phyloP scores from a whole-genome alignment of 306 rosid species.

The Malus sylvestris region DNA sequence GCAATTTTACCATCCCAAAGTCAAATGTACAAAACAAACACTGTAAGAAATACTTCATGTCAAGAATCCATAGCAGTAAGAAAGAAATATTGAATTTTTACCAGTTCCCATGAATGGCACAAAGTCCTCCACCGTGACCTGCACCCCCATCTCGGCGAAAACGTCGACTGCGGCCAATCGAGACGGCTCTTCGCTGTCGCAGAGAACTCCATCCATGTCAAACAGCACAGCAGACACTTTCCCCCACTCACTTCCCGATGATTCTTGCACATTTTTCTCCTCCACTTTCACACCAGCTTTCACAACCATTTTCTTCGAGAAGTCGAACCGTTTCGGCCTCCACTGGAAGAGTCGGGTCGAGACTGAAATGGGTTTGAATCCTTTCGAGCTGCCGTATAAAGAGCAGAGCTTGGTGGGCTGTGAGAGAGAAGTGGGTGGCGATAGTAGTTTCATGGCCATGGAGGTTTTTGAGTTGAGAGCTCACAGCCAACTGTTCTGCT shows the following conservation, averaged over 20 bases:
- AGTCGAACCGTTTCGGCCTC: constrained; percentile 32
- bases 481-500: constrained; percentile 1
- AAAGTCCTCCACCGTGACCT: constrained; percentile 76
- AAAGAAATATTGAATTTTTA: constrained; percentile 8
- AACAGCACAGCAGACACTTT: constrained; percentile 86
- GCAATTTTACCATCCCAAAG: not conserved
- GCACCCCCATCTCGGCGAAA: constrained; percentile 79
- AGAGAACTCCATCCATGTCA: constrained; percentile 97
- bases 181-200: constrained; percentile 82
- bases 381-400: constrained; percentile 20
- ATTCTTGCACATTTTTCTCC: constrained; percentile 34
- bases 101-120: constrained; percentile 97
- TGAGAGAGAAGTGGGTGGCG: constrained; percentile 30
- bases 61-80: not conserved
- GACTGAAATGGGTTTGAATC: constrained; percentile 27
- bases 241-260: constrained; percentile 54
- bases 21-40: not conserved
- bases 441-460: constrained; percentile 36
- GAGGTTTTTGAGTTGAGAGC: not conserved
- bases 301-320: constrained; percentile 26
- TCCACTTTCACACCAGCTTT: constrained; percentile 60
- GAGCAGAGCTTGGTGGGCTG: constrained; percentile 24
- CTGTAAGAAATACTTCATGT: not conserved
- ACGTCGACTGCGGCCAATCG: constrained; percentile 79
- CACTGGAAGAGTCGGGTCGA: constrained; percentile 32